Base-by-base conservation (phyloP, 495 filamentous ascomycete genomes). In the Penicillium herquei region DNA sequence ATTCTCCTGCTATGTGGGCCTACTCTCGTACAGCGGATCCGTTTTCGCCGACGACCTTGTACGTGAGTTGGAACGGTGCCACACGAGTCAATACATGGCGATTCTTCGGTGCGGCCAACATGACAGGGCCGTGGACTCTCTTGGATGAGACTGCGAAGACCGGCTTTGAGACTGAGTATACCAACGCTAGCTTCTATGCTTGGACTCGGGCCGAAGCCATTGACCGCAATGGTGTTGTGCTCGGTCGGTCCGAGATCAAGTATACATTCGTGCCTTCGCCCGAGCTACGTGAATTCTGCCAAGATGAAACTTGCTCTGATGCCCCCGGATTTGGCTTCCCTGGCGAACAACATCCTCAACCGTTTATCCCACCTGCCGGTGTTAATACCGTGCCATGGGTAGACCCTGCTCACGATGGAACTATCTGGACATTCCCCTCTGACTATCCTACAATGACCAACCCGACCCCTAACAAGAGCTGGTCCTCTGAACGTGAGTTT, bases 1-100 rank as follows among this genome's bases (percentile, higher is more conserved):
- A 75, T 43, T 67, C 68, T 6, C 76, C 76, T 11, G 75, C 72
- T 3, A 59, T 78, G n/a, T 78, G 73, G 70, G 59, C 66, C 6
- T 79, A 79, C 44, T 66, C 76, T 11, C 65, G 56, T 7, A 64
- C 69, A 9, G 60, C 52, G 21, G 59, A 68, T 1, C 54, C 62
- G 0, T 59, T 60, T 31, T 69, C 75, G 0, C 52, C 69, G 0
- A 76, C 67, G 1, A 72, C 54, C 35, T 66, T 78, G 52, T 79
- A 79, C 39, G 74, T 70, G 30, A 78, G 74, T 62, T 79, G 76
- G 76, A 79, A 79, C 49, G 76, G 76, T 10, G 76, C 76, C 12
- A 79, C 76, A 12, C 73, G 70, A 16, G 70, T 79, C 33, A 51
- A 67, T 14, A 51, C 39, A 39, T 79, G 74, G 74, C 64, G 67